Evolutionary conservation across 441 rosid species (phyloP), one percentile per base, ranked within the genome.

Genomic region (Pelargonium myrrhifolium): DNA sequence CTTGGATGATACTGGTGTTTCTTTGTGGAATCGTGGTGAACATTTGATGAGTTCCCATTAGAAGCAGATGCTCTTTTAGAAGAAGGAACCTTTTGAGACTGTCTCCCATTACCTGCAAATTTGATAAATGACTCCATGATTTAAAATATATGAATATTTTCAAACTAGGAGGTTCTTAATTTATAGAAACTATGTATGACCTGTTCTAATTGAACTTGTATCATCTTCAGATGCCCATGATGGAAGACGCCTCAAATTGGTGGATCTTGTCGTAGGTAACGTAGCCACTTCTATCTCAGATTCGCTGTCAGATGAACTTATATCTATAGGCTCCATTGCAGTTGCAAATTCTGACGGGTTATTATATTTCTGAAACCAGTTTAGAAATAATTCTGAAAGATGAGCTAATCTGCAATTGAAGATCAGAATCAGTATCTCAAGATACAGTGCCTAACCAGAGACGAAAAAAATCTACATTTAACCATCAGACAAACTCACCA

Each of bases 291-390:
- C 79, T 28, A 72, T 62, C 55, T 81, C 87, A 28, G 65, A 66
- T 9, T 87, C 96, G 69, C 85, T 83, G 69, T 85, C 89, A 65
- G 92, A 85, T 45, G 86, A 84, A 74, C 89, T 86, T 43, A 86
- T 84, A 71, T 85, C 84, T 74, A 91, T 89, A 40, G 82, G 81
- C 53, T 78, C 79, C 76, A 75, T 79, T 58, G 75, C 58, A 39
- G 74, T 81, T 81, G 80, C 56, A 65, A 62, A 65, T 69, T 70
- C 59, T 51, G 68, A 77, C 64, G 59, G 9, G 40, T 49, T 22
- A 64, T 40, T 80, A 72, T 40, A 68, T 63, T 64, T 65, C 72
- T 59, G 28, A 70, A 74, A 72, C 72, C 49, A 73, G 76, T 60
- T 74, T 71, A 65, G 66, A 55, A 42, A 66, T 63, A 65, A 75